These are phyloP conservation scores for Panicum virgatum DNA, from an alignment of 202 grass and related monocot genomes.

Conservation along the genomic window DNA sequence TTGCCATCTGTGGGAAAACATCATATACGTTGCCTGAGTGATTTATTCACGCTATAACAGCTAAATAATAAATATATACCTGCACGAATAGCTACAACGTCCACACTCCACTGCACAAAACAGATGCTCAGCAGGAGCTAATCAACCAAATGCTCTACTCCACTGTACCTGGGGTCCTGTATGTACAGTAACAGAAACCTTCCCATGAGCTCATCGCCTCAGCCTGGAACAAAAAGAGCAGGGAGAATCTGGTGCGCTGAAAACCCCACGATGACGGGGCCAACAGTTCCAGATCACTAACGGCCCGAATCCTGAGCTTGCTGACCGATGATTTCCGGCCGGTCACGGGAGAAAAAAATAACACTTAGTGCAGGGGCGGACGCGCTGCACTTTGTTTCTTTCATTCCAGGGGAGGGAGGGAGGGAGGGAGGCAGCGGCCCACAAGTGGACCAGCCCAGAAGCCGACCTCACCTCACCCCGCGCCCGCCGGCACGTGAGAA, in stretches of 20 bases:
- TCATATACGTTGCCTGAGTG: not conserved
- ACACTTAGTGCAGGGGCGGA: not conserved
- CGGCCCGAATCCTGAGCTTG: not conserved
- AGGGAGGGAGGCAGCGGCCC: too few relatives aligned
- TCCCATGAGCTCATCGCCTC: too few relatives aligned
- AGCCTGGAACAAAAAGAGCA: not conserved
- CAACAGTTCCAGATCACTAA: not conserved
- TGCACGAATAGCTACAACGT: not conserved
- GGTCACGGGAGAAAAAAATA: slow-evolving; percentile 42
- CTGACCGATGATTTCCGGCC: not conserved
- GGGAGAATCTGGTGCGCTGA: not conserved
- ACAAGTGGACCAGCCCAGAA: not conserved
- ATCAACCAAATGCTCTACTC: not conserved
- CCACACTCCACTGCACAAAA: not conserved
- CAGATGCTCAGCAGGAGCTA: not conserved
- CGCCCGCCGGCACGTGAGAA: slow-evolving; percentile 10
- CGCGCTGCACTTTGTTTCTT: not conserved
- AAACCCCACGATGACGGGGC: not conserved
- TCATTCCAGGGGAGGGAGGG: not conserved
- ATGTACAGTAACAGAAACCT: not conserved
- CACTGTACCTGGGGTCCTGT: not conserved
- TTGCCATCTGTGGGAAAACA: not conserved
- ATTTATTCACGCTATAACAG: not conserved
- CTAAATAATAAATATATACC: not conserved
- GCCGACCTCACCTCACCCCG: too few relatives aligned